Evolutionary conservation across 495 filamentous ascomycete species (phyloP).

Genomic region (Durotheca rogersii): DNA sequence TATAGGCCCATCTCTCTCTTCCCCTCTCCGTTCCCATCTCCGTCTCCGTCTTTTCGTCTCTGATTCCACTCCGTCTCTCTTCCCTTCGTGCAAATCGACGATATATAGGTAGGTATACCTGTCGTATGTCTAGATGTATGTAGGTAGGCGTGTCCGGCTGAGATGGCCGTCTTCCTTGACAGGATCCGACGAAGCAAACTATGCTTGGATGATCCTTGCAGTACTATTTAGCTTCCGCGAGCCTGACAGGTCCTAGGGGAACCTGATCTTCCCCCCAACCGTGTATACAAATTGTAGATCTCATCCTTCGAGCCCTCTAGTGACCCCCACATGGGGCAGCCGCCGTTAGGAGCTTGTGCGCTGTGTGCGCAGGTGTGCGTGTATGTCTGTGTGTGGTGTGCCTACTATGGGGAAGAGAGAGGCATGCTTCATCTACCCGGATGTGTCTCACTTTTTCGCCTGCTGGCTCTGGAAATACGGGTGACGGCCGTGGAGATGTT

Average conservation of each 20-base stretch:
- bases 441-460: slow-evolving; percentile 10
- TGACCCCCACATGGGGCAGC: neutral
- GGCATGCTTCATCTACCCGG: slow-evolving; percentile 20
- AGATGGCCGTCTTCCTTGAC: neutral
- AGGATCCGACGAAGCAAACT: neutral
- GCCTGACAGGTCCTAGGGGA: too few species aligned
- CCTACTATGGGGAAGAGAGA: neutral
- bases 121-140: slow-evolving; percentile 4
- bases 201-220: neutral
- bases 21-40: too few species aligned
- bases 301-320: neutral
- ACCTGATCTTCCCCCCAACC: neutral
- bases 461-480: slow-evolving; percentile 2
- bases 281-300: neutral
- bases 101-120: slow-evolving; percentile 5
- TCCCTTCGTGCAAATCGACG: too few species aligned
- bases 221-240: neutral
- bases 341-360: too few species aligned
- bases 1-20: too few species aligned
- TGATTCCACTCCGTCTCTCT: too few species aligned
- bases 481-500: slow-evolving; percentile 1
- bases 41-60: too few species aligned
- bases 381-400: too few species aligned
- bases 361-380: too few species aligned
- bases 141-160: neutral